Evolutionary conservation across 768 basidiomycete species (phyloP).

Genomic region (Trametes punicea): DNA sequence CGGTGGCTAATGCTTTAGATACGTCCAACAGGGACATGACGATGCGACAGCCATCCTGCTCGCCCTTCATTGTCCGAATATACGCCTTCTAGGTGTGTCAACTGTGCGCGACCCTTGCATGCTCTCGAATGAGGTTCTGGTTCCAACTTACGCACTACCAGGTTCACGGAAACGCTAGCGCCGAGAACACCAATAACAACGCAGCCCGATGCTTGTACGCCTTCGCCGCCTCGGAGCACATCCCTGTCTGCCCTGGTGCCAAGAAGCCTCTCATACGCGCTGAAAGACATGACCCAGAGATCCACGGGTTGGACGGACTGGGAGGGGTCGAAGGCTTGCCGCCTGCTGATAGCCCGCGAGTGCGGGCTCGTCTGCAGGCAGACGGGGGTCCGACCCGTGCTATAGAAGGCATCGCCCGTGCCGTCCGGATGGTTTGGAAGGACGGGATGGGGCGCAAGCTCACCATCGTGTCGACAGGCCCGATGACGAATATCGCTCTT

Average conservation of each 20-base stretch:
- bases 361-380: constrained; percentile 46
- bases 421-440: constrained; percentile 55
- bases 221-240: constrained; percentile 56
- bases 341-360: constrained; percentile 41
- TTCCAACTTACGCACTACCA: constrained; percentile 26
- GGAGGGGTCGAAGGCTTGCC: constrained; percentile 83
- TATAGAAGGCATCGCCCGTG: constrained; percentile 63
- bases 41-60: constrained; percentile 84
- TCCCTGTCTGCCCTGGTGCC: constrained; percentile 71
- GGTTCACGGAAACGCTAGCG: constrained; percentile 80
- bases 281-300: constrained; percentile 65
- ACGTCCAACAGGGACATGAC: constrained; percentile 67
- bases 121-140: background rate
- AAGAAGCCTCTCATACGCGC: constrained; percentile 62
- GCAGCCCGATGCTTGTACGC: constrained; percentile 75
- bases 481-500: constrained; percentile 74
- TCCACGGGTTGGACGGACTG: constrained; percentile 81
- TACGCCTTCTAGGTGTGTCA: constrained; percentile 77
- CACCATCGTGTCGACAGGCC: constrained; percentile 72
- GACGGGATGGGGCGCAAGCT: constrained; percentile 57
- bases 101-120: too few relatives aligned
- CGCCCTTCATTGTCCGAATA: constrained; percentile 60
- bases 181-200: constrained; percentile 61
- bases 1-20: background rate
- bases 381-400: constrained; percentile 49